Conservation (phyloP, 2,329 filamentous ascomycete species). For the Ascochyta pisi region DNA sequence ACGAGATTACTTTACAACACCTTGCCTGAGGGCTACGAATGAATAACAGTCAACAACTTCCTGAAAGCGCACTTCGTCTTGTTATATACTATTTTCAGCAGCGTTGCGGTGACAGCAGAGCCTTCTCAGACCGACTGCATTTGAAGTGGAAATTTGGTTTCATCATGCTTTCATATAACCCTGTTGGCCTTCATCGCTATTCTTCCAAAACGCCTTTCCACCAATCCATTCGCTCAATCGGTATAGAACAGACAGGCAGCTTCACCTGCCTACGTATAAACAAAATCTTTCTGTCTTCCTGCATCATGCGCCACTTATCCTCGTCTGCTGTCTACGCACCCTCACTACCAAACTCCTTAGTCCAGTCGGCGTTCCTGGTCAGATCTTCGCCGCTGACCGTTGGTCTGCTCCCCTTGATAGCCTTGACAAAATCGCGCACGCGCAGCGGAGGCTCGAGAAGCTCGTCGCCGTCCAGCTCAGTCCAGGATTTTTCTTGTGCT, state of each 20-base stretch:
- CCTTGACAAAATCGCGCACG: conserved; percentile 92
- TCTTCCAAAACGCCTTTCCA: neutral
- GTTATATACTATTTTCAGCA: neutral
- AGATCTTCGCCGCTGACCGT: conserved; percentile 91
- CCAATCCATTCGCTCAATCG: conserved; percentile 7
- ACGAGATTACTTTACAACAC: conserved; percentile 25
- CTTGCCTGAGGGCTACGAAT: conserved; percentile 24
- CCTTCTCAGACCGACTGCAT: neutral
- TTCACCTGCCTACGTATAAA: neutral
- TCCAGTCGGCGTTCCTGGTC: conserved; percentile 87
- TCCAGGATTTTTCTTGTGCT: conserved; percentile 93
- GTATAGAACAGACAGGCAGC: conserved; percentile 14
- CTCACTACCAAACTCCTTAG: conserved; percentile 92
- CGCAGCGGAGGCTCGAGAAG: conserved; percentile 85
- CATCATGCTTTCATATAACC: neutral
- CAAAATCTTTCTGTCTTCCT: neutral
- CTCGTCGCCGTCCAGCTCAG: conserved; percentile 81
- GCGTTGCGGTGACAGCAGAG: neutral
- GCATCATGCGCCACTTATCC: neutral
- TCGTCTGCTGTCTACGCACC: conserved; percentile 60
- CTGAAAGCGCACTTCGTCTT: neutral
- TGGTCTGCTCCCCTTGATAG: conserved; percentile 84
- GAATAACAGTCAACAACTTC: neutral
- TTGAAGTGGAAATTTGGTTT: neutral
- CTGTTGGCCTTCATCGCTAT: neutral